Base-by-base conservation (phyloP, 441 rosid species). In the Mallotus repandus region DNA sequence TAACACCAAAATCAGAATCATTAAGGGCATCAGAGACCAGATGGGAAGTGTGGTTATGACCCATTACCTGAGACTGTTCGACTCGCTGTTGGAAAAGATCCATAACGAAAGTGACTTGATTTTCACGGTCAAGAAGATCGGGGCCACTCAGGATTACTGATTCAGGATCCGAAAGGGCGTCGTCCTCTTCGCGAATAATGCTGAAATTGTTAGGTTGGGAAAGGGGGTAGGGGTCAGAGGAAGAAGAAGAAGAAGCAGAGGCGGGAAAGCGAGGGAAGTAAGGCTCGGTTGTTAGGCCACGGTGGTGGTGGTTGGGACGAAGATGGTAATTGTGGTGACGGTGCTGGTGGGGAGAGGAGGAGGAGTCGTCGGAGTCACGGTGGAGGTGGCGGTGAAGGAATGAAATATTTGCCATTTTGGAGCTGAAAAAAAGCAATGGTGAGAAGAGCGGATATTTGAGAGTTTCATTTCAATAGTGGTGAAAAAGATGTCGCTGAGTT, bases 61-160 rank as follows among this genome's bases (percentile, higher is more conserved):
- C 77, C 70, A 59, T 78, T 69, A 86, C 81, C 83, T 83, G 86
- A 73, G 89, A 87, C 72, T 86, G 92, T 82, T 88, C 96, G 64
- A 84, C 93, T 18, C 91, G 95, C 78, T 91, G 91, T 45, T 86
- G 94, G 63, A 85, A 83, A 76, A 83, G 91, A 89, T 94, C 98
- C 97, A 92, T 86, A 74, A 87, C 87, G 81, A 84, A 91, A 74
- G 82, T 77, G 70, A 86, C 91, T 80, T 84, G 95, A 76, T 81
- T 85, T 80, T 83, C 87, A 45, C 87, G 83, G 70, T 69, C 84
- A 66, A 76, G 56, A 62, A 82, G 83, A 83, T 86, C 87, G 13
- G 76, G 81, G 41, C 66, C 77, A 69, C 81, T 74, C 67, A 46
- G 48, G 19, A 80, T 61, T 66, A 81, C 77, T 66, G 86, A 72